Conservation (phyloP, 2,329 filamentous ascomycete genomes). For the Hymenoscyphus occultus region DNA sequence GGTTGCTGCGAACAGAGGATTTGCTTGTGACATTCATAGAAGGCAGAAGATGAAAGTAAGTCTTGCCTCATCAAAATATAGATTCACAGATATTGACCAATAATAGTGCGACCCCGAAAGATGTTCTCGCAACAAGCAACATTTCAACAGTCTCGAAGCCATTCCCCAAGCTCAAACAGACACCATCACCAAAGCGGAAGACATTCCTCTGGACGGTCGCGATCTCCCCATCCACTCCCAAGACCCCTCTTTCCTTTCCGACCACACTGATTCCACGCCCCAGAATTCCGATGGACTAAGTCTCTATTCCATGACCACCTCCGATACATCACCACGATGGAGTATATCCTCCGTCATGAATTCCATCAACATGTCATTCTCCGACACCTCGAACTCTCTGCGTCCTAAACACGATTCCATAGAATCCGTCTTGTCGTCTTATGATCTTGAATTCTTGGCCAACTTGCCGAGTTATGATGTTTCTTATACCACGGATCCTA, state of each 20-base stretch:
- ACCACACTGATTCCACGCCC: neutral
- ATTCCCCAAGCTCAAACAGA: neutral
- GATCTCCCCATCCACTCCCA: neutral
- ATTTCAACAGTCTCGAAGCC: conserved; percentile 1
- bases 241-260: neutral
- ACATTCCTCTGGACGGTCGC: neutral
- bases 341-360: conserved; percentile 2
- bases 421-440: neutral
- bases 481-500: neutral
- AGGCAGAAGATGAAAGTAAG: conserved; percentile 23
- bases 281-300: neutral
- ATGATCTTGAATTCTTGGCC: neutral
- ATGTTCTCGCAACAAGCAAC: conserved; percentile 8
- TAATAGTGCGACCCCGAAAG: conserved; percentile 8
- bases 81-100: neutral
- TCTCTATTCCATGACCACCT: neutral
- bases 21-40: conserved; percentile 22
- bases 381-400: neutral
- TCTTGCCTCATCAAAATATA: neutral
- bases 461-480: neutral
- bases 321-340: conserved; percentile 5
- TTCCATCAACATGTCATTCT: neutral
- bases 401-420: conserved; percentile 1
- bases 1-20: conserved; percentile 23
- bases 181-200: neutral